Base-by-base conservation (phyloP, 192 early-diverging fungal genomes). In the Linnemannia schmuckeri region DNA sequence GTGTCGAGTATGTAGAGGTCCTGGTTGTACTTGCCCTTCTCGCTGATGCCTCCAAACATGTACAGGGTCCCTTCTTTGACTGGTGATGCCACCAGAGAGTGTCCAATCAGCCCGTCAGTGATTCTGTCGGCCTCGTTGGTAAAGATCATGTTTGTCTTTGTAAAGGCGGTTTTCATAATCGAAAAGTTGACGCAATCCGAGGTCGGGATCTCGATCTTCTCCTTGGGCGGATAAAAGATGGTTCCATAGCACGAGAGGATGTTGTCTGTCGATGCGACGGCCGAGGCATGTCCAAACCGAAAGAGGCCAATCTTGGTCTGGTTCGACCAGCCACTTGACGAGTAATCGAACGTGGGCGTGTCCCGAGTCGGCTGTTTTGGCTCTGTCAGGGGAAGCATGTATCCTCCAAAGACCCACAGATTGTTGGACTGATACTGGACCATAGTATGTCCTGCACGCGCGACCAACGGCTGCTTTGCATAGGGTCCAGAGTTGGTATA, bases 1-100 rank as follows among this genome's bases (percentile, higher is more conserved):
- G 80, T 33, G 33, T 87, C 72, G 42, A 87, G 78, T 22, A 4
- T 24, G 46, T 87, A 87, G 7, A 87, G 49, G 22, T 87, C 72
- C 35, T 75, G 63, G 70, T 18, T 81, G 13, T 46, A 80, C 20
- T 42, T 17, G 13, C 76, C 72, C 0, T 18, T 38, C 17, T 38
- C 54, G 68, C 54, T 77, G 27, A 12, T 57, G 4, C 85, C 85
- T 70, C 85, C 85, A 81, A 87, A 87, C 72, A 87, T 41, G 76
- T 87, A 87, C 20, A 75, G 33, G 2, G 49, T 42, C 27, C 70
- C 66, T 41, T 33, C 46, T 18, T 77, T 30, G 2, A 44, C 3
- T 0, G 61, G 37, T 20, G 33, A 49, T 5, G 79, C n/a, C 22
- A 87, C 76, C 5, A 87, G 52, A 1, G 85, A 44, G 33, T 49